Conservation (phyloP, 768 basidiomycete genomes). For the Suillus brevipes region DNA sequence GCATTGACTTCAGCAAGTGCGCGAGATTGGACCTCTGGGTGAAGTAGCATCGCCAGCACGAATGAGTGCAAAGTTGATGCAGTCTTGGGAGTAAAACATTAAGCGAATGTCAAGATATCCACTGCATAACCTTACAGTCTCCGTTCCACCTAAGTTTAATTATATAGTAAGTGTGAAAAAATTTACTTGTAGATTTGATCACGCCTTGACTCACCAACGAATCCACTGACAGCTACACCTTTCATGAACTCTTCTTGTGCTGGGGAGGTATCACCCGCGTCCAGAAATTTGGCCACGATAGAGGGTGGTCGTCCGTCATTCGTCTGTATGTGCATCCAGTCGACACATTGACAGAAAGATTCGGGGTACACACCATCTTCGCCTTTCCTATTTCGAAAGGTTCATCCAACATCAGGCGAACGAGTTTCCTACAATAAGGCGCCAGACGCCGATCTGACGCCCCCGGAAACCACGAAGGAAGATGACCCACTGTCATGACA, state of each 20-base stretch:
- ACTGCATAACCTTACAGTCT: conserved; percentile 20
- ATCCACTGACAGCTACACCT: conserved; percentile 3
- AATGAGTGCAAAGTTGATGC: conserved; percentile 19
- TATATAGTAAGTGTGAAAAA: no score
- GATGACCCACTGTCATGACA: conserved; percentile 5
- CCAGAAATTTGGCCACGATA: not conserved
- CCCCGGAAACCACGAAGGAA: conserved; percentile 17
- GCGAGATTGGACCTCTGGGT: conserved; percentile 26
- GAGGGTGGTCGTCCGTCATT: not conserved
- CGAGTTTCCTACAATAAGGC: not conserved
- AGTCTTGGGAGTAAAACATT: conserved; percentile 13
- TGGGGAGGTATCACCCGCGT: not conserved
- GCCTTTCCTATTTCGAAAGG: conserved; percentile 27
- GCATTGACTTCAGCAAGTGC: conserved; percentile 29
- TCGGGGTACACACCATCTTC: conserved; percentile 21
- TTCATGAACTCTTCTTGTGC: conserved; percentile 6
- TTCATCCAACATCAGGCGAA: conserved; percentile 11
- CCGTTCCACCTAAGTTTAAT: conserved; percentile 15
- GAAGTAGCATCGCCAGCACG: conserved; percentile 26
- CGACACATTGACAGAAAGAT: no score
- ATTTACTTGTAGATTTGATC: not conserved
- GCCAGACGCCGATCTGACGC: conserved; percentile 1
- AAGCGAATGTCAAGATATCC: not conserved
- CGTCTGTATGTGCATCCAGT: not conserved
- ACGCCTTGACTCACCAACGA: not conserved